These are phyloP conservation scores for Rhipidocladum racemiflorum DNA, from an alignment of 176 grass and related monocot genomes.

Conservation along the genomic window DNA sequence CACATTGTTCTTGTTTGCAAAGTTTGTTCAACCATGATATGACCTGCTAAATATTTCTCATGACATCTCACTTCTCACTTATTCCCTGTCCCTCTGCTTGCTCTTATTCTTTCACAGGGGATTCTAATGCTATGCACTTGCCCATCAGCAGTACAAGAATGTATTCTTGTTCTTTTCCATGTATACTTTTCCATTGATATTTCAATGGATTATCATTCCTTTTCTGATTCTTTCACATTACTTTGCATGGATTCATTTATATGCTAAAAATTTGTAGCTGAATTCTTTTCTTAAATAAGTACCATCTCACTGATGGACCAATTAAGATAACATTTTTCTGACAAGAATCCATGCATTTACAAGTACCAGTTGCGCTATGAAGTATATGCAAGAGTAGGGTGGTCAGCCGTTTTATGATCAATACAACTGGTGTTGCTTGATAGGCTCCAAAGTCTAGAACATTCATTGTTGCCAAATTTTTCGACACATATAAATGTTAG, in stretches of 20 bases:
- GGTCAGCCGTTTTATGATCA: background rate
- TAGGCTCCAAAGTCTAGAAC: constrained; percentile 2
- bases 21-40: background rate
- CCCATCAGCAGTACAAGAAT: constrained; percentile 29
- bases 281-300: background rate
- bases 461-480: background rate
- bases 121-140: constrained; percentile 26
- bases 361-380: background rate
- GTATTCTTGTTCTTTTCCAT: constrained; percentile 19
- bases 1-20: background rate
- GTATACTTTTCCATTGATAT: background rate
- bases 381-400: background rate
- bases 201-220: background rate
- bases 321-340: background rate
- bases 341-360: background rate
- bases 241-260: constrained; percentile 32
- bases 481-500: background rate
- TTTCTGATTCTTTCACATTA: constrained; percentile 25
- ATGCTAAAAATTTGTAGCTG: background rate
- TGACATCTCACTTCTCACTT: constrained; percentile 11
- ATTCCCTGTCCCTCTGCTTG: background rate
- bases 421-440: background rate
- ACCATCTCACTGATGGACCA: constrained; percentile 1
- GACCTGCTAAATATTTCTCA: background rate
- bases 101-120: constrained; percentile 24